Evolutionary conservation across 306 rosid genomes (phyloP), one percentile per base, ranked within the genome.

Genomic region (Fagus crenata): DNA sequence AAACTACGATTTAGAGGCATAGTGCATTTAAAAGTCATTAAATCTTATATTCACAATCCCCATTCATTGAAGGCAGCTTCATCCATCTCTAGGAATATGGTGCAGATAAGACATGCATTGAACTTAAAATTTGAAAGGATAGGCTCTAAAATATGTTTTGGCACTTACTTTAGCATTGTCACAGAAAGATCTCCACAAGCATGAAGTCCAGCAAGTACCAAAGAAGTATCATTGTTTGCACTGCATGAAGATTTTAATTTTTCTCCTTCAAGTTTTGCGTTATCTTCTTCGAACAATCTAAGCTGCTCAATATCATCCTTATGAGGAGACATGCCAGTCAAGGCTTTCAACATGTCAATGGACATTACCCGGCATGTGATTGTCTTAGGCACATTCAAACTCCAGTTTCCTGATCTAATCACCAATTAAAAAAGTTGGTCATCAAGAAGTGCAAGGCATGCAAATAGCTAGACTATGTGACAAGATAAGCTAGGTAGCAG

Each of bases 121-220:
- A 65, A 7, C 71, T 11, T 31, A 71, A 3, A 39, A 40, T 75
- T 17, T 12, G 61, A 51, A 80, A 60, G 53, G 67, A 80, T 65
- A 70, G 40, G 67, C 7, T 55, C 40, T 33, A 42, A 43, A 77
- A 18, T 67, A 76, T 36, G 72, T 61, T 76, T 75, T 72, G 49
- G 58, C 77, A 82, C 96, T 92, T 69, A 90, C 98, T 87, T 92
- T 69, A 92, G 92, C 93, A 92, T 92, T 53, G 86, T 92, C 54
- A 89, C 95, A 1, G 98, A 92, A 78, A 94, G 97, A 86, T 92
- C 98, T 56, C 98, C 98, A 69, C 97, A 94, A 77, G 98, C 97
- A 87, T 95, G 98, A 85, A 95, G 97, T 49, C 98, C 98, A 70
- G 95, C 96, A 80, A 94, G 93, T 80, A 92, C 92, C 74, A 84